Evolutionary conservation across 106 monocot genomes (phyloP).

Genomic region (Phalaenopsis aphrodite): DNA sequence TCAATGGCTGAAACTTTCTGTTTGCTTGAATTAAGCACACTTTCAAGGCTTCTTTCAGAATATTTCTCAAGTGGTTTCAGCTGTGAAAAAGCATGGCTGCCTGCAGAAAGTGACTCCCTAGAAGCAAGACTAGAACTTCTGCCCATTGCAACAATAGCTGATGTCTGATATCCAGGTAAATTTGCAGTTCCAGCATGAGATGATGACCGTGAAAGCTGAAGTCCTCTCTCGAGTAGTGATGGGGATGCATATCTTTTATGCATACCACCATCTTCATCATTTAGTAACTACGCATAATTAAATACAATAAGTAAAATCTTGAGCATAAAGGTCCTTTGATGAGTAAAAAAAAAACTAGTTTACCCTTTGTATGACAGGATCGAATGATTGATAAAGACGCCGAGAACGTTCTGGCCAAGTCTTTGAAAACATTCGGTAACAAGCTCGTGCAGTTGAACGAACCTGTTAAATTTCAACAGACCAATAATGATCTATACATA

Average conservation of each 20-base stretch:
- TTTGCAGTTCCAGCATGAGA: conserved; percentile 35
- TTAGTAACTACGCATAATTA: conserved; percentile 45
- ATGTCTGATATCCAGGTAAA: conserved; percentile 76
- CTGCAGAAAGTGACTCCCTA: conserved; percentile 48
- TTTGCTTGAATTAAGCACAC: conserved; percentile 83
- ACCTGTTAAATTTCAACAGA: conserved; percentile 36
- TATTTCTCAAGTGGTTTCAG: conserved; percentile 43
- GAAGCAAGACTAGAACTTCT: conserved; percentile 54
- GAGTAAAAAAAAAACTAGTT: conserved; percentile 1
- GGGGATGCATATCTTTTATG: conserved; percentile 95
- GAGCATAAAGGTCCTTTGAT: not conserved
- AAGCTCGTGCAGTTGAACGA: conserved; percentile 77
- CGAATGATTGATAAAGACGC: conserved; percentile 78
- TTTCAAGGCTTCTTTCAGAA: conserved; percentile 84
- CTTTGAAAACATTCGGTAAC: conserved; percentile 92
- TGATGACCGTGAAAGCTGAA: conserved; percentile 36
- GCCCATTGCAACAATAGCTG: conserved; percentile 91
- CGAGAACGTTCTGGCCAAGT: conserved; percentile 97
- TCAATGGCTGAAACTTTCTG: conserved; percentile 97
- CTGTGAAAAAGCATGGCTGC: conserved; percentile 41
- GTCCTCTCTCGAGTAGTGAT: conserved; percentile 70
- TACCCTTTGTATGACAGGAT: conserved; percentile 97
- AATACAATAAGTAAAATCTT: not conserved
- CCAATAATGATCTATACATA: not conserved
- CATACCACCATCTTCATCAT: conserved; percentile 96